Evolutionary conservation across 306 rosid genomes (phyloP), one percentile per base, ranked within the genome.

Genomic region (Ochetophila trinervis): DNA sequence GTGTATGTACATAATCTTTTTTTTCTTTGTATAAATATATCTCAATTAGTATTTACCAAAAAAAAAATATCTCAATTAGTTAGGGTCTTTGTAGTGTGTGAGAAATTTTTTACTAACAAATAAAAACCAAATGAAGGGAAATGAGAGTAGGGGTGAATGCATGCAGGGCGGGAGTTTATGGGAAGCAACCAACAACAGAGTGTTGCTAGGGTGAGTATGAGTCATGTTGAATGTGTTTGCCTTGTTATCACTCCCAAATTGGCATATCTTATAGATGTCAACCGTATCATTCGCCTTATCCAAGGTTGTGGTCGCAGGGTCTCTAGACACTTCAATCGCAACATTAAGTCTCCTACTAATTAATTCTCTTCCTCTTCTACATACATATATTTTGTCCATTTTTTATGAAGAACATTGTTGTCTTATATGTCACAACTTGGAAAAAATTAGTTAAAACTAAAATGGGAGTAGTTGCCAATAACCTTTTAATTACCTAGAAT

Each of bases 241-340:
- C 66, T 69, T 0, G 68, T 51, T 1, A 32, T 75, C 19, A 61
- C 74, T n/a, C 27, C 74, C 13, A 61, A 34, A 20, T 7, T 67
- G 9, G 67, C 72, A 7, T 27, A 67, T 3, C 30, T 52, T 6
- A 37, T 74, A 3, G 72, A 74, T 12, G 12, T 68, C 51, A 59
- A 34, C 16, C 80, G 80, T 44, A 58, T 42, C 24, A 51, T 67
- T 23, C 48, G 40, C 14, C 78, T 56, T 10, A 62, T 72, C 10
- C 21, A 72, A 67, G 57, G 67, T 2, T 77, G 82, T 6, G 78
- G 78, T 45, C 62, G 74, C 37, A 52, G 36, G 8, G 71, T 72
- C 21, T 67, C 74, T 49, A 68, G 65, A 53, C 74, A 63, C 58
- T 75, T 56, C 75, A 69, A 63, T 53, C 62, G 80, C 35, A 71